A percentile compares a stretch with the other conserved stretches of the same genome.
These are phyloP conservation scores for Aspergillus aculeatus DNA, from an alignment of 2,329 filamentous ascomycete species.

Conservation along the genomic window DNA sequence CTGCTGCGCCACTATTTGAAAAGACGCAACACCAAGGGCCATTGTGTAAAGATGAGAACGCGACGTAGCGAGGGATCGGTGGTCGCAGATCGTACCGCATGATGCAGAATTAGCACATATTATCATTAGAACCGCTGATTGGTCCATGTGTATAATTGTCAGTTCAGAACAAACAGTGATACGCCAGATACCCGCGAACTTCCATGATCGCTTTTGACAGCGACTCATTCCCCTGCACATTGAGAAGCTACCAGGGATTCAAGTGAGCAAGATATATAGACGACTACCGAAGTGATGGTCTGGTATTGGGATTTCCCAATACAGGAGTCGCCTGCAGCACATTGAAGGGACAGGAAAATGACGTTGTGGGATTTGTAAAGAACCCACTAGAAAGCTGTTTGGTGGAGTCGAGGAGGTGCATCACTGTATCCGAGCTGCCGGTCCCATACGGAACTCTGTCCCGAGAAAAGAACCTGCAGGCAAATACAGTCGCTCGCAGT, in stretches of 20 bases:
- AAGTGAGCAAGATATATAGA: not conserved
- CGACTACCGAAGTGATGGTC: not conserved
- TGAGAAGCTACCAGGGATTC: not conserved
- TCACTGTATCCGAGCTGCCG: conserved; percentile 2
- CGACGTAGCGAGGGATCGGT: not conserved
- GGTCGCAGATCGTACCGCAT: conserved; percentile 1
- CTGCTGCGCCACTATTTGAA: not conserved
- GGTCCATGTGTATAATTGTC: not conserved
- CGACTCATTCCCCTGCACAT: not conserved
- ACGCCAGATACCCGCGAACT: not conserved
- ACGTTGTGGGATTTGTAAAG: conserved; percentile 3
- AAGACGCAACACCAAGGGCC: not conserved
- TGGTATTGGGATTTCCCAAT: not conserved
- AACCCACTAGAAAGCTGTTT: conserved; percentile 4
- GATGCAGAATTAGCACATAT: not conserved
- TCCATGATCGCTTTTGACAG: not conserved
- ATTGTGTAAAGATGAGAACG: not conserved
- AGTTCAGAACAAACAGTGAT: not conserved
- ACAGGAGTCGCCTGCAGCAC: not conserved
- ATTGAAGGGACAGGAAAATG: not conserved
- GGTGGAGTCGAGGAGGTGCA: conserved; percentile 2
- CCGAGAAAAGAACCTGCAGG: not conserved
- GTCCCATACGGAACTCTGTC: conserved; percentile 2
- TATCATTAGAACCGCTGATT: not conserved
- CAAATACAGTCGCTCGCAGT: not conserved